These are phyloP conservation scores for Xylaria bambusicola DNA, from an alignment of 495 filamentous ascomycete genomes.

Conservation along the genomic window DNA sequence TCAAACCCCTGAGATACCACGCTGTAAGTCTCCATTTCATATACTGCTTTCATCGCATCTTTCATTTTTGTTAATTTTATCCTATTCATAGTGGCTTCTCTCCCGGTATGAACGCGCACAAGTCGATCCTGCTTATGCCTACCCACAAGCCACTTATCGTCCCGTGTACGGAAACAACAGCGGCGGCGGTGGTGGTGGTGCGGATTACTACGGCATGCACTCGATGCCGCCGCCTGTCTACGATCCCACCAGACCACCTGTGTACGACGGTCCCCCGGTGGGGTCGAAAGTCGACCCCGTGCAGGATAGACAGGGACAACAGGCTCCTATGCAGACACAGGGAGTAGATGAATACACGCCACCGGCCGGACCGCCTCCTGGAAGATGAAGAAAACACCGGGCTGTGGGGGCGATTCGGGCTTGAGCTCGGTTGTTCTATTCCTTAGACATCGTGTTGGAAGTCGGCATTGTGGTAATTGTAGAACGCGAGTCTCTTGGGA, in stretches of 20 bases:
- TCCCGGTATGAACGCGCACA: conserved; percentile 54
- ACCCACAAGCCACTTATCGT: conserved; percentile 41
- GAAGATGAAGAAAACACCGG: neutral
- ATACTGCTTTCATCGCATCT: neutral
- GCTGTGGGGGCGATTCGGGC: no score
- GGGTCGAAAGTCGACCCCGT: conserved; percentile 59
- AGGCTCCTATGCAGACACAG: conserved; percentile 26
- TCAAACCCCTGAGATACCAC: conserved; percentile 66
- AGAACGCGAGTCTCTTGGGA: no score
- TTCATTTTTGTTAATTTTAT: neutral
- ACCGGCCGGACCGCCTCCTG: conserved; percentile 49
- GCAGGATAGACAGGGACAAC: conserved; percentile 43
- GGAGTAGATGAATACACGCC: conserved; percentile 38
- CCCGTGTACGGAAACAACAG: conserved; percentile 10
- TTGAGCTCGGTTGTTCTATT: no score
- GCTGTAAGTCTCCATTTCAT: conserved; percentile 49
- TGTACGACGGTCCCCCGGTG: conserved; percentile 57
- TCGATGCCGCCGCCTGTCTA: conserved; percentile 59
- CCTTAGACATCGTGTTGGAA: no score
- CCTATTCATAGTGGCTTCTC: conserved; percentile 62
- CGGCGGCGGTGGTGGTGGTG: conserved; percentile 1
- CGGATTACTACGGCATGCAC: conserved; percentile 57
- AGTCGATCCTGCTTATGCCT: conserved; percentile 54
- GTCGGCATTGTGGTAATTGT: no score
- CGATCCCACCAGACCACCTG: conserved; percentile 51